Conservation (phyloP, 805 yeast genomes). For the Candida manassasensis region DNA sequence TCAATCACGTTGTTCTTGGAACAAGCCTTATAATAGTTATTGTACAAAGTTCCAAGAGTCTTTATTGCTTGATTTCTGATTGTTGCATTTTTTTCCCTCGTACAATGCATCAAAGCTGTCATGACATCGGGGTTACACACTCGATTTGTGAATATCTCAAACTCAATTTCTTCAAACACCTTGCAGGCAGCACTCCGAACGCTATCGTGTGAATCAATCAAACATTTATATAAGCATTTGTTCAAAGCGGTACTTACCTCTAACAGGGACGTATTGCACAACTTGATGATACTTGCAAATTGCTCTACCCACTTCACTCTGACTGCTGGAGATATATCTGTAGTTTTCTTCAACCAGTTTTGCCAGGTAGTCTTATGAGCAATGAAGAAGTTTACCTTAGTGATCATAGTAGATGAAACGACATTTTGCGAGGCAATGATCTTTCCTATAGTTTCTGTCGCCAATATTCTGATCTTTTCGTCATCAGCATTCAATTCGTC, state of each 20-base stretch:
- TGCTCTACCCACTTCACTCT: slow-evolving; percentile 68
- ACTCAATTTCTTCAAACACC: slow-evolving; percentile 43
- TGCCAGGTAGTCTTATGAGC: slow-evolving; percentile 58
- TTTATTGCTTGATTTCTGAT: slow-evolving; percentile 59
- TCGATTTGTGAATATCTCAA: slow-evolving; percentile 42
- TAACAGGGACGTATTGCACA: slow-evolving; percentile 40
- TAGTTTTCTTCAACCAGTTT: slow-evolving; percentile 69
- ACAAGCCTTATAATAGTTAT: slow-evolving; percentile 32
- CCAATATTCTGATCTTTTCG: slow-evolving; percentile 54
- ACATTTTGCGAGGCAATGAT: slow-evolving; percentile 38
- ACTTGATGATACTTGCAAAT: slow-evolving; percentile 41
- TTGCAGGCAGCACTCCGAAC: slow-evolving; percentile 62
- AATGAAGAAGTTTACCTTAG: slow-evolving; percentile 53
- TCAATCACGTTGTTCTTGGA: slow-evolving; percentile 18
- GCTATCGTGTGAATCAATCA: slow-evolving; percentile 69
- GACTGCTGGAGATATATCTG: slow-evolving; percentile 63
- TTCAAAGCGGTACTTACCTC: slow-evolving; percentile 41
- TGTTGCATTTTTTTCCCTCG: slow-evolving; percentile 64
- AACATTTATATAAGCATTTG: slow-evolving; percentile 59
- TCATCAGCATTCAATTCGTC: slow-evolving; percentile 76
- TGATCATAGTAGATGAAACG: slow-evolving; percentile 27
- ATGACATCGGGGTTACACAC: slow-evolving; percentile 46
- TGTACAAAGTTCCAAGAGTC: slow-evolving; percentile 52
- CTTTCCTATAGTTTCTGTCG: slow-evolving; percentile 69
- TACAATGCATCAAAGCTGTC: slow-evolving; percentile 52